A percentile compares a stretch with the other conserved stretches of the same genome.
Evolutionary conservation across 2,329 filamentous ascomycete species (phyloP).

Genomic region (Fusarium nodosum): DNA sequence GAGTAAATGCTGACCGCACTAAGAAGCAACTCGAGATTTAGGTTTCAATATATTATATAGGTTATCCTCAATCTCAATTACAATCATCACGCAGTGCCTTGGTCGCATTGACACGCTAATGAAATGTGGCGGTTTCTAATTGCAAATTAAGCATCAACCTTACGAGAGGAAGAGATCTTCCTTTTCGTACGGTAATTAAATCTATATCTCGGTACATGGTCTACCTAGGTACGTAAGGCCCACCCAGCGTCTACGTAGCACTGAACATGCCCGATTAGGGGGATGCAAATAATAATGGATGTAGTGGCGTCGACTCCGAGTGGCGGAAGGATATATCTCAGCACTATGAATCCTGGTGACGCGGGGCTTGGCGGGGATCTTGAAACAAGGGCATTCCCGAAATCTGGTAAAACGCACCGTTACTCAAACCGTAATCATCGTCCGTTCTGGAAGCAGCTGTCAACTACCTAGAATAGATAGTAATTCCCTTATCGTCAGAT

Average conservation of each 20-base stretch:
- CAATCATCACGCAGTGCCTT: not conserved
- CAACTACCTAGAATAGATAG: not conserved
- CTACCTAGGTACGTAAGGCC: not conserved
- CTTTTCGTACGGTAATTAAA: not conserved
- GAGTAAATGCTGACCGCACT: not conserved
- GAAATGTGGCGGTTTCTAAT: not conserved
- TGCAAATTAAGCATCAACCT: not conserved
- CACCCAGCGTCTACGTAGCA: slow-evolving; percentile 33
- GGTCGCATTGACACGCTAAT: not conserved
- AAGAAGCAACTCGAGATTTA: not conserved
- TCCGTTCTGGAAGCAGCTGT: not conserved
- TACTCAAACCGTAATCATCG: slow-evolving; percentile 11
- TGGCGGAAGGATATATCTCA: slow-evolving; percentile 39
- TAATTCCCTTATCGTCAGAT: not conserved
- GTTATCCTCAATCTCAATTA: not conserved
- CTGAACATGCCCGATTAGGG: slow-evolving; percentile 8
- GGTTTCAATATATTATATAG: not conserved
- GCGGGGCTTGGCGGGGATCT: slow-evolving; percentile 30
- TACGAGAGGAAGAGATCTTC: not conserved
- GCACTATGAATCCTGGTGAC: slow-evolving; percentile 6
- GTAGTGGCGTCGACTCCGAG: slow-evolving; percentile 32
- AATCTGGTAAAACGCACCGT: slow-evolving; percentile 22
- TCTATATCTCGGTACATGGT: not conserved
- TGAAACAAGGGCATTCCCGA: slow-evolving; percentile 41
- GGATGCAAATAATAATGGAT: not conserved